Base-by-base conservation (phyloP, 495 filamentous ascomycete genomes). In the Penicillium cinerascens region DNA sequence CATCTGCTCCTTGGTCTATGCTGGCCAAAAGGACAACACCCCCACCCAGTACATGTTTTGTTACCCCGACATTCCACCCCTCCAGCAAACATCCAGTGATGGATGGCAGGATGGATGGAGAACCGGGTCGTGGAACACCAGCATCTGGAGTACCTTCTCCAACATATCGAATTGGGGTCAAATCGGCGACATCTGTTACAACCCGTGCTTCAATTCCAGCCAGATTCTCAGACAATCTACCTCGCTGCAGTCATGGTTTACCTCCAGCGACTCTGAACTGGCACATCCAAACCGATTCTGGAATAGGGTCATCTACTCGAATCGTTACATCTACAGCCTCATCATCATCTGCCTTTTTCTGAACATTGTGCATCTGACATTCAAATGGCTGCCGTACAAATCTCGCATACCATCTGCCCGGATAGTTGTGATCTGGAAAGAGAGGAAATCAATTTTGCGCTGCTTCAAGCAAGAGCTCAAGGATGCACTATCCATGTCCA, bases 41-140 rank as follows among this genome's bases (percentile, higher is more conserved):
- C 62, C 66, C 0, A 47, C 13, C 1, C 68, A 71, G 39, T 71
- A 67, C 55, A 66, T 65, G 56, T 71, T 71, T 45, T 71, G 68
- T 52, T 64, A 53, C 25, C 64, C 68, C 1, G 58, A 59, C 15
- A 18, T 67, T 1, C 55, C 64, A 6, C 66, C 68, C 10, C 49
- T 27, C 17, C 42, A 52, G 1, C 38, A 51, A 17, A 59, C 57
- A 0, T 54, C 60, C 8, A 69, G 45, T 41, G 68, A 71, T 39
- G 68, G 68, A 10, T 71, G 68, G 66, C 54, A 63, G 13, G 1
- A 29, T 9, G 56, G 48, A 2, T 60, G 56, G 56, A 54, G 60
- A 15, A 58, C 58, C 1, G 59, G 66, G 1, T 57, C 56, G 0
- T 69, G 66, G 68, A 71, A 71, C 23, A 40, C 36, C 6, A 71